Evolutionary conservation across 306 rosid species (phyloP), one percentile per base, ranked within the genome.

Genomic region (Sechiopsis laciniata): DNA sequence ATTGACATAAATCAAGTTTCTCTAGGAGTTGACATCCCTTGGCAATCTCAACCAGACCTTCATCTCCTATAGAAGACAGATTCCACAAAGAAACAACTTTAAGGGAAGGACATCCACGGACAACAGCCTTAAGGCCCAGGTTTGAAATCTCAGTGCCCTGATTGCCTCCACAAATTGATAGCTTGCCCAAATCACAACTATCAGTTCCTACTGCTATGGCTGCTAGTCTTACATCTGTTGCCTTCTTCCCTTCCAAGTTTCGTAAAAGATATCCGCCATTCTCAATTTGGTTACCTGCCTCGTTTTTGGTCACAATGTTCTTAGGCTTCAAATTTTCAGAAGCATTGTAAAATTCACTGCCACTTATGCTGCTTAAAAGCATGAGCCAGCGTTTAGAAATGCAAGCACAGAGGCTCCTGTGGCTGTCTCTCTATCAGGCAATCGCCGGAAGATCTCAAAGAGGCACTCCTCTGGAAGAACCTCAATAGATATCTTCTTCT

Each of bases 341-440:
- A 37, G 76, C 78, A 75, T 77, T 79, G 80, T 80, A 79, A 35
- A 85, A 78, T 67, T 95, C 99, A 62, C 80, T 75, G 72, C 80
- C 79, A 11, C 84, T 51, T 14, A 95, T 89, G 74, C 78, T 85
- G 84, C 97, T 89, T 61, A 88, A 72, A 83, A 91, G 91, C 77
- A 62, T 78, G 87, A 95, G 99, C 99, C 99, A 95, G 67, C 84
- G 92, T 85, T 85, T 95, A 59, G 99, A 91, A 78, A 91, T 93
- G 35, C 86, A 80, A 62, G 96, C 92, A 52, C 92, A 85, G 6
- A 85, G 37, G 57, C 90, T 87, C 85, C 89, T 91, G n/a, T n/a
- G n/a, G n/a, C n/a, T 32, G 84, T 95, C 83, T 85, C 87, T 37
- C 91, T 90, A 8, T 80, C 88, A 51, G 96, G 89, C 84, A 95